A percentile compares a stretch with the other conserved stretches of the same genome.
phyloP scores from a whole-genome alignment of 2,329 filamentous ascomycete species.

The Sclerotinia subarctica region DNA sequence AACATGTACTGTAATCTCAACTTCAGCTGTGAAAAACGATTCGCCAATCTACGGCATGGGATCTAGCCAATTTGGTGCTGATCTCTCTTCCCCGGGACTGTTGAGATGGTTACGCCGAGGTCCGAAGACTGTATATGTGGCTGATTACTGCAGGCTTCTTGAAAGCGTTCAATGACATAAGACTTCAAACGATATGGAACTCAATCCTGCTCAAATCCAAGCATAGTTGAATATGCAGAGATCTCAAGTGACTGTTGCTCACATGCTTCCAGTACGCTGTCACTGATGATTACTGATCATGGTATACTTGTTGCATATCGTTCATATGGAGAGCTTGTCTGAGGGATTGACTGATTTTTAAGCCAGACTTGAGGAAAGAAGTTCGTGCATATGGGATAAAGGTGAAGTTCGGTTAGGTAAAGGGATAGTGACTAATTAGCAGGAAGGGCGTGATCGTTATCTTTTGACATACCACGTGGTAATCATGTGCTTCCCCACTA shows the following conservation, averaged over 20 bases:
- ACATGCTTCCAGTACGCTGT: neutral
- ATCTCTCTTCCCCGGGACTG: neutral
- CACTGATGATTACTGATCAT: neutral
- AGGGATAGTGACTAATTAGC: neutral
- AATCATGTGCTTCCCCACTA: neutral
- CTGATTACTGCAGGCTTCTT: constrained; percentile 3
- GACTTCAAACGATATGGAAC: neutral
- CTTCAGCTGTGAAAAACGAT: neutral
- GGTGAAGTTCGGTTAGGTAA: neutral
- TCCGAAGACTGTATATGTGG: neutral
- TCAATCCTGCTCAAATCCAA: neutral
- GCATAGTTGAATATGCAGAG: neutral
- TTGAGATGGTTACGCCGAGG: neutral
- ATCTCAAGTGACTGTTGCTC: neutral
- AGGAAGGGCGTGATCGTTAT: neutral
- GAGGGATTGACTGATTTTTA: neutral
- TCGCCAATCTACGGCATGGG: neutral
- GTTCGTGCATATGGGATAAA: neutral
- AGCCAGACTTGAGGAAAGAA: neutral
- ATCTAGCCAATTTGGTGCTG: neutral
- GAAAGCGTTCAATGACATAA: constrained; percentile 7
- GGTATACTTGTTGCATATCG: neutral
- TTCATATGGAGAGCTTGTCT: neutral
- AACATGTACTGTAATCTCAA: neutral
- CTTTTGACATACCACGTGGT: neutral